Conservation (phyloP, 2,329 filamentous ascomycete species). For the Sporothrix dimorphospora region DNA sequence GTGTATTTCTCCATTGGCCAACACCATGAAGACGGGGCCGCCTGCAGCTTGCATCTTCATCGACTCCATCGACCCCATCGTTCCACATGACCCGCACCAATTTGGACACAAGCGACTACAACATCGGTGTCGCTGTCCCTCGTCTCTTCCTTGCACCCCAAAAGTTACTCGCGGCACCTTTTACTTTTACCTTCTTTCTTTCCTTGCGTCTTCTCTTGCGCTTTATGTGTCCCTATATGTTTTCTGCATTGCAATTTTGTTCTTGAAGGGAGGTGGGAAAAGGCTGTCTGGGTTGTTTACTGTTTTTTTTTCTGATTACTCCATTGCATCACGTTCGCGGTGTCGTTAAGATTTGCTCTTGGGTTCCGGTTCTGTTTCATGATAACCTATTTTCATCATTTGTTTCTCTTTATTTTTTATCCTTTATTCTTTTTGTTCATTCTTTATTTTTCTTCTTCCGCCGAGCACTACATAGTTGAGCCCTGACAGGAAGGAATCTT, state of each 20-base stretch:
- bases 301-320: constrained; percentile 5
- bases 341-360: constrained; percentile 16
- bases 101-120: neutral
- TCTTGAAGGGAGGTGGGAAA: constrained; percentile 22
- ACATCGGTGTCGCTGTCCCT: neutral
- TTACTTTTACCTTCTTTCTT: neutral
- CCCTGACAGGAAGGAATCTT: neutral
- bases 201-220: neutral
- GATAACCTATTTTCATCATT: constrained; percentile 5
- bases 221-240: constrained; percentile 19
- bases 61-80: neutral
- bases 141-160: constrained; percentile 19
- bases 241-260: neutral
- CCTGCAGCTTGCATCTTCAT: neutral
- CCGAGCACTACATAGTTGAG: constrained; percentile 1
- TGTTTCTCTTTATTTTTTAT: constrained; percentile 16
- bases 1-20: neutral
- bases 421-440: constrained; percentile 29
- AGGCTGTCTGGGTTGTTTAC: constrained; percentile 18
- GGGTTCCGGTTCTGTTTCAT: constrained; percentile 17
- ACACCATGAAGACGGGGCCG: neutral
- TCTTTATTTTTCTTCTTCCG: neutral
- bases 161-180: constrained; percentile 9
- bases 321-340: constrained; percentile 26
- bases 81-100: neutral